Percentiles rank a stretch among this genome's conserved stretches.
phyloP scores from a whole-genome alignment of 1,284 basidiomycete species.

The Pseudozyma thailandica region DNA sequence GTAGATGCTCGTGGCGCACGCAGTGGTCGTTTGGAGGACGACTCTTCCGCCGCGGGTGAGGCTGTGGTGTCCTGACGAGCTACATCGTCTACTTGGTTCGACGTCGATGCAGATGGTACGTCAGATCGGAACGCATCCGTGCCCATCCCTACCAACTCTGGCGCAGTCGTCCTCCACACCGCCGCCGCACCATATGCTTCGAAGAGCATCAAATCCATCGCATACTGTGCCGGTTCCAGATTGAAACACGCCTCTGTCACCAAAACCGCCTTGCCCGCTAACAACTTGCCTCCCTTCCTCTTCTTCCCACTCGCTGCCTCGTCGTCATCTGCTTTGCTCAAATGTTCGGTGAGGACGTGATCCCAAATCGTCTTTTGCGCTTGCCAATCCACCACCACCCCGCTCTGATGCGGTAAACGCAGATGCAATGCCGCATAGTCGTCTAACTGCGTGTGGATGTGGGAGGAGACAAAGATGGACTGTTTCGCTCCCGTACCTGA shows the following conservation, averaged over 20 bases:
- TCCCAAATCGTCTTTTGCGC: slow-evolving; percentile 64
- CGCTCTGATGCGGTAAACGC: slow-evolving; percentile 59
- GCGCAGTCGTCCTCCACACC: slow-evolving; percentile 73
- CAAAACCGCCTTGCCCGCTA: slow-evolving; percentile 68
- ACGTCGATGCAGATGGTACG: neutral
- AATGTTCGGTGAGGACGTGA: slow-evolving; percentile 43
- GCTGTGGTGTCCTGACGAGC: no score
- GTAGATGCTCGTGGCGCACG: slow-evolving; percentile 5
- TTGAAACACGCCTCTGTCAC: slow-evolving; percentile 95
- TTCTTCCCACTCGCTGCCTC: neutral
- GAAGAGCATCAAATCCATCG: slow-evolving; percentile 92
- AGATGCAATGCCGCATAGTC: slow-evolving; percentile 60
- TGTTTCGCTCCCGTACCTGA: slow-evolving; percentile 12
- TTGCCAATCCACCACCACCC: slow-evolving; percentile 62
- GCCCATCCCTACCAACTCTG: slow-evolving; percentile 15
- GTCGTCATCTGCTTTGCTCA: neutral
- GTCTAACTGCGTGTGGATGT: slow-evolving; percentile 49
- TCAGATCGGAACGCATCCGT: slow-evolving; percentile 7
- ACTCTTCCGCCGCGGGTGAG: no score
- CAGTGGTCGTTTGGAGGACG: slow-evolving; percentile 1
- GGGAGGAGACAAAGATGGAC: slow-evolving; percentile 39
- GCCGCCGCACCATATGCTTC: slow-evolving; percentile 93
- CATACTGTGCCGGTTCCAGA: slow-evolving; percentile 85
- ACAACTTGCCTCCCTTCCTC: slow-evolving; percentile 4
- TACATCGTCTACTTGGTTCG: neutral